Evolutionary conservation across 139 green algal genomes (phyloP), one percentile per base, ranked within the genome.

Genomic region (Picochlorum sp.): DNA sequence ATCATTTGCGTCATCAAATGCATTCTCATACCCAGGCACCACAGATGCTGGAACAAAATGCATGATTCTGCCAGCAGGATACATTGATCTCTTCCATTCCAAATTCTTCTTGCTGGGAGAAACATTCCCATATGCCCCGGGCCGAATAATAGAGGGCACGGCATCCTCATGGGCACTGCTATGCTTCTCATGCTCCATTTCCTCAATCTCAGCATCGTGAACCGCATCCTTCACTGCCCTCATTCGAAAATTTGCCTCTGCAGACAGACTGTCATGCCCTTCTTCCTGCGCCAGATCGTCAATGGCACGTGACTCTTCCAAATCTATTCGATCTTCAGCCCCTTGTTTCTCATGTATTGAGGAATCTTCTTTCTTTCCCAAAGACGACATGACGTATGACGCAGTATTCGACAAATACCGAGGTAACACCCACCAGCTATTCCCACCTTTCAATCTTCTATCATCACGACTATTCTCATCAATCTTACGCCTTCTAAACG

Each of bases 1-100:
- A 23, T 47, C 20, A 37, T 46, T 15, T 26, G 45, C 15, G 28
- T 49, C 23, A 32, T 57, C 4, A 15, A 16, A 14, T 21, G 18
- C 21, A 58, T 61, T 10, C 32, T 37, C 6, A 45, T 63, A 41
- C 49, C 61, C 65, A 21, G 45, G 47, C 6, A 78, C 66, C 16
- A 84, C 50, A 21, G 58, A 34, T 4, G 62, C 65, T 14, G 89
- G 89, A 49, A 95, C 79, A 23, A 95, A 67, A 66, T 95, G 89
- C 52, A 93, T 60, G 18, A 95, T 84, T 8, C 83, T 68, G 23
- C 89, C 88, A 11, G 85, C 86, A 13, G 87, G 88, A 65, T 90
- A 92, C 51, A 89, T 75, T 30, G 71, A 44, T 20, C 82, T 80
- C 52, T 69, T 51, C 72, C 71, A 78, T 47, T 16, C 44, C 6